A percentile compares a stretch with the other conserved stretches of the same genome.
These are phyloP conservation scores for Pharnaceum exiguum DNA, from an alignment of 148 eudicot genomes.

Conservation along the genomic window DNA sequence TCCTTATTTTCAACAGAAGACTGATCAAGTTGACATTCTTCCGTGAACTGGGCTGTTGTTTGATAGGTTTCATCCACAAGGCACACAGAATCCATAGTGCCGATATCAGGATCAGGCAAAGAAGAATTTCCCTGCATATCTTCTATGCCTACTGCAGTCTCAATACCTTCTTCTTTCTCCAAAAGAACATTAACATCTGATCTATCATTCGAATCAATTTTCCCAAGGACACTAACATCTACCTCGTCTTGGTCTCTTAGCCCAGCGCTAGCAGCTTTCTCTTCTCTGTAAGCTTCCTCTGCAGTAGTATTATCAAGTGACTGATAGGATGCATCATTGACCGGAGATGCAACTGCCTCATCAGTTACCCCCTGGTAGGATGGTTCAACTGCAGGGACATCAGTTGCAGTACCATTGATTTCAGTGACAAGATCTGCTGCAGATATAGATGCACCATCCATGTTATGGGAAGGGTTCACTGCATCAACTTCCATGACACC, in stretches of 20 bases:
- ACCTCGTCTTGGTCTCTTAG: constrained; percentile 13
- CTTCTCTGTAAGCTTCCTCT: constrained; percentile 25
- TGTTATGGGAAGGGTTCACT: constrained; percentile 17
- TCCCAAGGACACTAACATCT: constrained; percentile 12
- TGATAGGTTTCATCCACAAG: constrained; percentile 14
- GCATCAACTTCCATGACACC: constrained; percentile 22
- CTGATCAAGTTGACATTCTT: constrained; percentile 13
- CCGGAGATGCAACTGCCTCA: constrained; percentile 19
- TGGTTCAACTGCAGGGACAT: constrained; percentile 13
- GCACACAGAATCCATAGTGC: constrained; percentile 13
- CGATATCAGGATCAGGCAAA: constrained; percentile 12
- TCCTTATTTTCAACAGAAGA: constrained; percentile 22
- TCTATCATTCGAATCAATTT: constrained; percentile 10
- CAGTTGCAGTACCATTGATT: constrained; percentile 26
- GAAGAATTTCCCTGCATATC: constrained; percentile 13
- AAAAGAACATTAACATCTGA: constrained; percentile 14
- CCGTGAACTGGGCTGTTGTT: constrained; percentile 18
- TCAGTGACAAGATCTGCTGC: constrained; percentile 21
- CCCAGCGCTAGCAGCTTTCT: constrained; percentile 22
- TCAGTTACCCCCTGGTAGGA: constrained; percentile 13
- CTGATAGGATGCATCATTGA: constrained; percentile 20
- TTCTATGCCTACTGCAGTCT: constrained; percentile 18
- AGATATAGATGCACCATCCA: constrained; percentile 22
- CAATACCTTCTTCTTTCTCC: constrained; percentile 28
- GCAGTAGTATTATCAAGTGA: constrained; percentile 26